Evolutionary conservation across 352 stramenopile species (phyloP), one percentile per base, ranked within the genome.

Genomic region (Phytopythium cucurbitacearum): DNA sequence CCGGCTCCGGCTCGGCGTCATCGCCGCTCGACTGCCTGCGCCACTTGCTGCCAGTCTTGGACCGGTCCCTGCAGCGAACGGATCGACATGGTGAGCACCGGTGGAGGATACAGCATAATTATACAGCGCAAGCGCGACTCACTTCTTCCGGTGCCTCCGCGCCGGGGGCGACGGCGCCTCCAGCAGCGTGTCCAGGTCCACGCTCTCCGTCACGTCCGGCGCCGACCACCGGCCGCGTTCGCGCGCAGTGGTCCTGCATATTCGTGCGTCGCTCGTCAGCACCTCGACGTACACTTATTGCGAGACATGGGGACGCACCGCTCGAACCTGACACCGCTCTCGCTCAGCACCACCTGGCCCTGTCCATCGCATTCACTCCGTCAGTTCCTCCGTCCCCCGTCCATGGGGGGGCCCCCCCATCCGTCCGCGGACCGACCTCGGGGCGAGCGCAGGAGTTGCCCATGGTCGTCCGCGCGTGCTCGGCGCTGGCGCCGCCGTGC

Each of bases 121-220:
- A 28, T 28, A 28, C 21, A 28, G 21, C 21, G 2, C 21, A 28
- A 28, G 21, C 21, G 21, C 21, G 21, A 78, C 75, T 38, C 55
- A 89, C 80, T 83, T 87, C 40, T 76, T 81, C 48, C 80, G 75
- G 50, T 74, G 73, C 40, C 67, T 62, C 35, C 59, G 57, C 44
- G 38, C 36, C 36, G 72, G 65, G 28, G 79, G 82, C 1, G 82
- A 92, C 5, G 82, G 82, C 21, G 82, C 82, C 56, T 89, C 78
- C 40, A 92, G 57, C 28, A 92, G 54, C 51, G 77, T 88, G 63
- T 92, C 82, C n/a, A 92, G 68, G 38, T 92, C 82, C 28, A 89
- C 79, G 44, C 73, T 86, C 55, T 87, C 76, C 7, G 66, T 47
- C 32, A 62, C 69, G 40, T 85, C 78, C 6, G 79, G 79, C 0